These are phyloP conservation scores for Penicillium sp. DNA, from an alignment of 2,329 filamentous ascomycete species.

Conservation along the genomic window DNA sequence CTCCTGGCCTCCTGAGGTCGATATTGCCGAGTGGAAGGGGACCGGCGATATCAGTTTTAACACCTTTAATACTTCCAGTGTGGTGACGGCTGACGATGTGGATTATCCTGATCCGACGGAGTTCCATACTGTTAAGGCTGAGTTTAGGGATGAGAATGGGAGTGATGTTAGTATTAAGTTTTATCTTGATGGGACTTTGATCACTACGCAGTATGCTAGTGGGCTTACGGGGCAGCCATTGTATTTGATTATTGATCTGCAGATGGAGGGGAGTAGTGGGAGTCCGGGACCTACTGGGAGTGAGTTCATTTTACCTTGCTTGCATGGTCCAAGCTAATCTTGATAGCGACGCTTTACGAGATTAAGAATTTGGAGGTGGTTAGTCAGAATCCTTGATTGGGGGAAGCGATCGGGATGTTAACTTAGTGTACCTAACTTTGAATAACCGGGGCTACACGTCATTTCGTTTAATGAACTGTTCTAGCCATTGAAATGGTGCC, in stretches of 20 bases:
- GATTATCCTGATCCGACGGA: constrained; percentile 47
- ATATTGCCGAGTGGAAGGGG: constrained; percentile 65
- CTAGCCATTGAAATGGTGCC: no score
- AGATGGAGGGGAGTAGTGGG: constrained; percentile 26
- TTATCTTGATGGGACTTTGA: constrained; percentile 53
- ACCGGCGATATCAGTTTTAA: constrained; percentile 35
- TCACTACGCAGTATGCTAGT: constrained; percentile 54
- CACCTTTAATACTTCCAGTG: constrained; percentile 41
- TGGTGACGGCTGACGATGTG: constrained; percentile 51
- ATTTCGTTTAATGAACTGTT: no score
- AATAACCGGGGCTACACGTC: no score
- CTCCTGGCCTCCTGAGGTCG: constrained; percentile 61
- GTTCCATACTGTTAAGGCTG: constrained; percentile 55
- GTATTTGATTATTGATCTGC: constrained; percentile 29
- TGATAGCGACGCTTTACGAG: constrained; percentile 12
- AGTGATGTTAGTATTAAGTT: constrained; percentile 56
- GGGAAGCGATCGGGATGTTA: neutral
- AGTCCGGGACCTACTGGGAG: constrained; percentile 14
- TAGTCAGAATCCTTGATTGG: constrained; percentile 4
- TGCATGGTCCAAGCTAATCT: neutral
- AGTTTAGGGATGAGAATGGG: constrained; percentile 55
- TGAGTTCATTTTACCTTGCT: neutral
- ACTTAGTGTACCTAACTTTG: no score
- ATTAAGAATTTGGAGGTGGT: constrained; percentile 14
- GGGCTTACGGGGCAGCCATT: constrained; percentile 52